Conservation (phyloP, 2,329 filamentous ascomycete species). For the Phaeosphaeriaceae sp. region DNA sequence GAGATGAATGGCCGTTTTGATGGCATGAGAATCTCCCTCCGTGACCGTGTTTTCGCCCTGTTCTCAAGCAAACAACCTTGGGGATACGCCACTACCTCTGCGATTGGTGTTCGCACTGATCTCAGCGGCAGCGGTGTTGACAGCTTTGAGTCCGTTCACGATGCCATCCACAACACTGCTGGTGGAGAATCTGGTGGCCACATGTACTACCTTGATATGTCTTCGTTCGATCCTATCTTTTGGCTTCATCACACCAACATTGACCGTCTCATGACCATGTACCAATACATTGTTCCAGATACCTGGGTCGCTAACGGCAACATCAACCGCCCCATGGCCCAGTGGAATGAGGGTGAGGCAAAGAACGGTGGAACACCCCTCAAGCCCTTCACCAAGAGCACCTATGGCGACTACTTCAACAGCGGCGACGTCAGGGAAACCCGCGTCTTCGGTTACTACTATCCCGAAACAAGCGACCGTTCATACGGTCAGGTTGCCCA, state of each 20-base stretch:
- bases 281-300: slow-evolving; percentile 74
- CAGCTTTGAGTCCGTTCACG: slow-evolving; percentile 47
- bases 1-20: slow-evolving; percentile 40
- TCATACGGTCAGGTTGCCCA: slow-evolving; percentile 28
- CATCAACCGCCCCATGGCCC: slow-evolving; percentile 39
- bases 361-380: slow-evolving; percentile 62
- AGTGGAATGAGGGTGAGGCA: slow-evolving; percentile 50
- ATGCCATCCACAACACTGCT: slow-evolving; percentile 41
- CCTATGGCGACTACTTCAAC: slow-evolving; percentile 54
- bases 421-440: slow-evolving; percentile 41
- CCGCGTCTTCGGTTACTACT: slow-evolving; percentile 52
- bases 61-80: slow-evolving; percentile 42
- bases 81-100: slow-evolving; percentile 37
- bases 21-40: slow-evolving; percentile 37
- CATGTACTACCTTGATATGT: slow-evolving; percentile 74
- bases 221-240: slow-evolving; percentile 77
- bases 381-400: slow-evolving; percentile 44
- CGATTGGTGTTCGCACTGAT: slow-evolving; percentile 41
- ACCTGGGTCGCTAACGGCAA: slow-evolving; percentile 65
- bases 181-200: slow-evolving; percentile 64
- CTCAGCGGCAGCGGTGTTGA: slow-evolving; percentile 37
- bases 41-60: slow-evolving; percentile 45
- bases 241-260: slow-evolving; percentile 50
- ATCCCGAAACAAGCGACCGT: slow-evolving; percentile 41
- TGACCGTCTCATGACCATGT: slow-evolving; percentile 68